Percentiles rank a stretch among this genome's conserved stretches.
Evolutionary conservation across 2,329 filamentous ascomycete genomes (phyloP).

Genomic region (Coniochaeta ligniaria): DNA sequence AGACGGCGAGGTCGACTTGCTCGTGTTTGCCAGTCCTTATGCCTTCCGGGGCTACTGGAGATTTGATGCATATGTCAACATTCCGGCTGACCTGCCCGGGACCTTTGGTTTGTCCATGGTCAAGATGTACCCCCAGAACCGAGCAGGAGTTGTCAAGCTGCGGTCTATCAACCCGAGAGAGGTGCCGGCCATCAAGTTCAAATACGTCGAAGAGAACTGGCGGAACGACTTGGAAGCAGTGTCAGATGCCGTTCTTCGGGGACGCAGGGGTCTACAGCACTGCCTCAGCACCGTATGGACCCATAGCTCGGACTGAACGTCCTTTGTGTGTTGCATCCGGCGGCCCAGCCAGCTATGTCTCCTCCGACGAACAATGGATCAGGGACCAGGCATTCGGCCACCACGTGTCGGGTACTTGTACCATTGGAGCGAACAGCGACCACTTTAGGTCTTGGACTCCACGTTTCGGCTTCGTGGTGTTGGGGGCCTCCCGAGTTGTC

Average conservation of each 20-base stretch:
- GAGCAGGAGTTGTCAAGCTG: slow-evolving; percentile 39
- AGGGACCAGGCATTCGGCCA: slow-evolving; percentile 43
- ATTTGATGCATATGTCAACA: slow-evolving; percentile 31
- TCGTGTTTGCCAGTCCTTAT: slow-evolving; percentile 40
- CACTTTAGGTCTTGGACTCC: slow-evolving; percentile 17
- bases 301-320: too few relatives aligned
- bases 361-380: slow-evolving; percentile 19
- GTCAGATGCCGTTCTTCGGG: too few relatives aligned
- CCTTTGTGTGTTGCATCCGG: too few relatives aligned
- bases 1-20: slow-evolving; percentile 36
- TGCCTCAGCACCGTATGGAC: too few relatives aligned
- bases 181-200: slow-evolving; percentile 29
- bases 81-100: slow-evolving; percentile 23
- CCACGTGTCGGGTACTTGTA: slow-evolving; percentile 46
- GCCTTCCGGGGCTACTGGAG: slow-evolving; percentile 44
- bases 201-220: too few relatives aligned
- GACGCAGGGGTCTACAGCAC: too few relatives aligned
- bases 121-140: slow-evolving; percentile 25
- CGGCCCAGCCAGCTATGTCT: background rate
- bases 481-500: too few relatives aligned
- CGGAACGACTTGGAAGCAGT: too few relatives aligned
- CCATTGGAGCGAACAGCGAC: slow-evolving; percentile 47
- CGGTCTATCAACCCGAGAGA: slow-evolving; percentile 43
- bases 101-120: slow-evolving; percentile 28
- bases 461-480: too few relatives aligned